Conservation (phyloP, 495 filamentous ascomycete genomes). For the Xylaria telfairii region DNA sequence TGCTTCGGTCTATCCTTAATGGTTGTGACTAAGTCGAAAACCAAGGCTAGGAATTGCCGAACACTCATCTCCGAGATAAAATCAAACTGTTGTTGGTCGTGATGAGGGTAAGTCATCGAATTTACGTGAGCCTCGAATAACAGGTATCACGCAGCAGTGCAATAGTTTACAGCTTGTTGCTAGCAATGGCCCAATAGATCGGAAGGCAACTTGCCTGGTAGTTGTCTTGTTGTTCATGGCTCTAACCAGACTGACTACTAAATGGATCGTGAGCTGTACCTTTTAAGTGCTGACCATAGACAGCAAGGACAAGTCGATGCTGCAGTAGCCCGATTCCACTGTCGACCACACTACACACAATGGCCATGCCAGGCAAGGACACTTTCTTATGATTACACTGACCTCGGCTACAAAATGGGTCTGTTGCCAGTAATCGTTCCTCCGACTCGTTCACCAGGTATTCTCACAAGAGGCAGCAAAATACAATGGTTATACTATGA, state of each 20-base stretch:
- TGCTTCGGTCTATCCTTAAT: background rate
- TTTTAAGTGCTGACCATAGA: background rate
- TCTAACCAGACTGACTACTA: background rate
- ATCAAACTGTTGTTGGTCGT: background rate
- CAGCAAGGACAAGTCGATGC: background rate
- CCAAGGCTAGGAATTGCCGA: background rate
- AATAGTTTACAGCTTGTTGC: background rate
- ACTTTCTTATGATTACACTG: background rate
- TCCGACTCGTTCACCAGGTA: background rate
- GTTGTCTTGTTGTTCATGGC: background rate
- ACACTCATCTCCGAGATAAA: background rate
- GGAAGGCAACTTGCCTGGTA: background rate
- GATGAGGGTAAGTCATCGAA: background rate
- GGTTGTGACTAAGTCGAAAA: background rate
- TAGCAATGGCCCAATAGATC: background rate
- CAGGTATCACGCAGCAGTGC: background rate
- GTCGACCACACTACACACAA: background rate
- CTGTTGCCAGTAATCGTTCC: background rate
- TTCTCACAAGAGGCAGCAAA: background rate
- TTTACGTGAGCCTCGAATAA: background rate
- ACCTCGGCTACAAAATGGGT: background rate
- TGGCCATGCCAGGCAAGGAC: background rate
- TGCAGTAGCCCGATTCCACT: background rate
- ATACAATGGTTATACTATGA: background rate
- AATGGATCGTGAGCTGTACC: background rate